Percentiles rank a stretch among this genome's conserved stretches.
Conservation (phyloP, 352 stramenopile genomes). For the Pythium utonaiense region DNA sequence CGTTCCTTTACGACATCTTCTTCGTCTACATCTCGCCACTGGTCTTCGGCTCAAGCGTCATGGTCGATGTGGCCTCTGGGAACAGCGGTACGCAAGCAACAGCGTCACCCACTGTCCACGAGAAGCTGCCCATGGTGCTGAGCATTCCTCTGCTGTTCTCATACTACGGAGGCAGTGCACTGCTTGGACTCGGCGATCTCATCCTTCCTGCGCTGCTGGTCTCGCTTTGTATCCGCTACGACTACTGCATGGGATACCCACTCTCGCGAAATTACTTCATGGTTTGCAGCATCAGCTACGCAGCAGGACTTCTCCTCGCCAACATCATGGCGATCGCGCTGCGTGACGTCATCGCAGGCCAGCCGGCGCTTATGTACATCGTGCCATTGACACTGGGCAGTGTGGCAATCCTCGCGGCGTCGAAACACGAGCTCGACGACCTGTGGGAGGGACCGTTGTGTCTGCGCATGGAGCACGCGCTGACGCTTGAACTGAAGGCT, state of each 20-base stretch:
- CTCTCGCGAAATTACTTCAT: constrained; percentile 79
- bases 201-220: constrained; percentile 91
- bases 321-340: constrained; percentile 91
- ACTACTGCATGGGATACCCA: constrained; percentile 66
- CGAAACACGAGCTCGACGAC: constrained; percentile 52
- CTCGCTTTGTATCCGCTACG: constrained; percentile 89
- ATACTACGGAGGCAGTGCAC: constrained; percentile 79
- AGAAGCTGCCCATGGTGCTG: constrained; percentile 56
- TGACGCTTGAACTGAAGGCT: neutral
- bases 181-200: constrained; percentile 94
- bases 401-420: constrained; percentile 50
- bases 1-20: constrained; percentile 94
- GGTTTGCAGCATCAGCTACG: constrained; percentile 68
- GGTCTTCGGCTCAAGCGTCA: constrained; percentile 82
- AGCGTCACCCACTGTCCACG: constrained; percentile 16
- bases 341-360: constrained; percentile 81
- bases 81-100: constrained; percentile 14
- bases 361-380: constrained; percentile 95
- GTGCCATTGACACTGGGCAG: constrained; percentile 85
- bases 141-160: constrained; percentile 90
- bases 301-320: constrained; percentile 87
- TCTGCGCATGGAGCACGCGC: constrained; percentile 23
- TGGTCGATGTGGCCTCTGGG: constrained; percentile 90
- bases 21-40: constrained; percentile 91
- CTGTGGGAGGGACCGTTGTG: constrained; percentile 75